Evolutionary conservation across 768 basidiomycete genomes (phyloP), one percentile per base, ranked within the genome.

Genomic region (Pulveroboletus sp.): DNA sequence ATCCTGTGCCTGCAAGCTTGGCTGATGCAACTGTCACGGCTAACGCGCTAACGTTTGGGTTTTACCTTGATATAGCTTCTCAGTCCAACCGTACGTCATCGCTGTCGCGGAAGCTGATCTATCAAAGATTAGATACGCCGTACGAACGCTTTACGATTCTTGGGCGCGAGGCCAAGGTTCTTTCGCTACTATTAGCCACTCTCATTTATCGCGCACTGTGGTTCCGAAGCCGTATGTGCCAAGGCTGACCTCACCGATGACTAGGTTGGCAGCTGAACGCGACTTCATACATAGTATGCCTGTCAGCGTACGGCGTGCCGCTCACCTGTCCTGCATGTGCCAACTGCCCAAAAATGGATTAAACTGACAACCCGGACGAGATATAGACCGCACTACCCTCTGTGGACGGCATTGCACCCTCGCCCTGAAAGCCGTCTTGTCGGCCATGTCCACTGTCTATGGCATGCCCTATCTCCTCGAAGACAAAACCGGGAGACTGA

Each of bases 401-500:
- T 21, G 36, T 43, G 49, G 41, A 37, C 17, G 44, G 41, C 24
- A 38, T 30, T 17, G 27, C 37, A 45, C 7, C 39, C 44, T 43
- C 49, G 10, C 39, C 53, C 39, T 17, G 33, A 14, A n/a, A 36
- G 28, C 17, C 39, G 38, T 33, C 47, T 17, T 13, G 31, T 39
- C 52, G 57, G 33, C 39, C 56, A 65, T 62, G 63, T 53, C 60
- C 36, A 72, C 75, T 13, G 72, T 69, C 48, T 81, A 78, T 52
- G 79, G 78, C 49, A 69, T 84, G 58, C 79, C 82, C 35, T 78
- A 70, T 65, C 76, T 85, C 57, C 78, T 88, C 49, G 81, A 84
- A 60, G 84, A 86, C 69, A 77, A 70, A 48, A 77, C 76, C 6
- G 83, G 83, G 5, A 66, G 59, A 32, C 65, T 82, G 33, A 68